Evolutionary conservation across 768 basidiomycete species (phyloP), one percentile per base, ranked within the genome.

Genomic region (Daedalea quercina): DNA sequence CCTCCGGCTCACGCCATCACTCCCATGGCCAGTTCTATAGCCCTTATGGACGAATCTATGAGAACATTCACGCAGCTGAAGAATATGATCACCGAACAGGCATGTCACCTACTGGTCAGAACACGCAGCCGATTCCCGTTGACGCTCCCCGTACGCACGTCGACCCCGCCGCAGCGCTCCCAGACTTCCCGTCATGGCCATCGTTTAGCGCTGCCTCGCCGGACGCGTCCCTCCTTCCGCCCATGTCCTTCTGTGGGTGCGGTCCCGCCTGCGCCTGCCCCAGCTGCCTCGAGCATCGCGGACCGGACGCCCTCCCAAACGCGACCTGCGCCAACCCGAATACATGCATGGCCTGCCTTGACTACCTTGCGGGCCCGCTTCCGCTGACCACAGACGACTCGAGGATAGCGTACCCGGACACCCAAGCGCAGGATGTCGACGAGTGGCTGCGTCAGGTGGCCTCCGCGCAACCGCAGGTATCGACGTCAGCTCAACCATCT

Each of bases 11-110:
- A 45, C 76, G 76, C 60, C 76, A 82, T 56, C 62, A 57, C 17
- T 49, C 47, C 28, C 77, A 78, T 61, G 79, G 82, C 50, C 70
- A 70, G 53, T 69, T 71, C 42, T 87, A 73, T 63, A 84, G 81
- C 50, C 87, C 87, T 0, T 90, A 89, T 52, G 78, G 78, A 17
- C 77, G 84, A 22, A 83, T 84, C 15, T 81, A 86, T 57, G 85
- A 80, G 48, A 67, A 73, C 3, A 55, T 66, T n/a, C 74, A 77
- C 55, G 65, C 69, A 11, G 51, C 63, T 15, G 73, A 74, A 6
- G 9, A 22, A 44, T 13, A 17, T 15, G 7, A 15, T 15, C 4
- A 7, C 22, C 9, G 19, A 20, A 6, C 23, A 31, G 28, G 6
- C 28, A 31, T 31, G 28, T n/a, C n/a, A n/a, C n/a, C n/a, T n/a